Conservation (phyloP, 805 yeast genomes). For the Metahyphopichia silvanorum region DNA sequence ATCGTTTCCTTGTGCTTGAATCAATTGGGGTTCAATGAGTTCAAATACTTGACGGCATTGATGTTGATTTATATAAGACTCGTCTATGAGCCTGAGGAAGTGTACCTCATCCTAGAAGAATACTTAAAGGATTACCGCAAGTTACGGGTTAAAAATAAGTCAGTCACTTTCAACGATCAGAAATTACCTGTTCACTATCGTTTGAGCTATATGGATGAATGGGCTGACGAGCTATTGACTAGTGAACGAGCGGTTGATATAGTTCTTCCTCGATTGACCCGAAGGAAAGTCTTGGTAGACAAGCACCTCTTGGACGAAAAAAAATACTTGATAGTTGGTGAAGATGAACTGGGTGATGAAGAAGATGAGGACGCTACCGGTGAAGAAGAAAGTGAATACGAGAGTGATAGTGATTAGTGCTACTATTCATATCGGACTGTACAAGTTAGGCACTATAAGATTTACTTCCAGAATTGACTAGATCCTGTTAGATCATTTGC, state of each 20-base stretch:
- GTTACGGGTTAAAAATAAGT: constrained; percentile 41
- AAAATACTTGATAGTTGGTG: constrained; percentile 31
- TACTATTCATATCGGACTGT: no score
- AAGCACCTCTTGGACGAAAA: constrained; percentile 39
- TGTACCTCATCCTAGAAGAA: constrained; percentile 52
- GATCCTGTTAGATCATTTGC: no score
- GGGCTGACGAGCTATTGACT: constrained; percentile 58
- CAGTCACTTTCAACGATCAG: constrained; percentile 17
- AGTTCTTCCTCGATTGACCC: constrained; percentile 61
- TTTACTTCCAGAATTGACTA: no score
- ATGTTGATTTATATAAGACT: constrained; percentile 63
- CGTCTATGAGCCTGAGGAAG: constrained; percentile 30
- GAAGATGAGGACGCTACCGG: constrained; percentile 11
- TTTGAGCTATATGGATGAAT: constrained; percentile 63
- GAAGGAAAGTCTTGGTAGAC: constrained; percentile 40
- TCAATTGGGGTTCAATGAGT: constrained; percentile 52
- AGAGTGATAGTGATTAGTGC: constrained; percentile 43
- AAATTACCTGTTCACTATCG: constrained; percentile 30
- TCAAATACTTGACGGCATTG: constrained; percentile 74
- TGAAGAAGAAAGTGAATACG: constrained; percentile 14
- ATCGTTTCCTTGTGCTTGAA: constrained; percentile 51
- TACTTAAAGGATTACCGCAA: constrained; percentile 66
- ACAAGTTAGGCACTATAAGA: no score
- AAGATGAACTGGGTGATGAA: constrained; percentile 16
- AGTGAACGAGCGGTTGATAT: constrained; percentile 67